Base-by-base conservation (phyloP, 139 green algal species). In the Desmodesmus armatus region DNA sequence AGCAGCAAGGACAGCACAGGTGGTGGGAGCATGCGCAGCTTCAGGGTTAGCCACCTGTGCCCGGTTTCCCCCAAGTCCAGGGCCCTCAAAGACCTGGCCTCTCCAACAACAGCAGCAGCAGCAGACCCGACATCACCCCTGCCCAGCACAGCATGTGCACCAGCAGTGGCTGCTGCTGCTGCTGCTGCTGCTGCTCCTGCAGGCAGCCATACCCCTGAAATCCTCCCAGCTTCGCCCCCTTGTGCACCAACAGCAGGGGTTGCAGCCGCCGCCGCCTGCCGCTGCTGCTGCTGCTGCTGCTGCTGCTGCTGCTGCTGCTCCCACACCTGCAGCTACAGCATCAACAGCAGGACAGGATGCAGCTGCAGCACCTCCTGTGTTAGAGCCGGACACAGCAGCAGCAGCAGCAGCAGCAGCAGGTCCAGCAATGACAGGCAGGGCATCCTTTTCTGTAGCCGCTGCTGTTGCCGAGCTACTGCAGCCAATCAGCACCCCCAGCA, bases 161-260 rank as follows among this genome's bases (percentile, higher is more conserved):
- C 6, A 69, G n/a, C 60, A 69, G 60, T 29, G 35, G 69, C 69
- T 27, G 29, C 31, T 23, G 25, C 69, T 77, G 69, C 37, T 77
- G 69, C 69, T 39, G 37, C 69, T 25, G 69, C 69, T 51, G 31
- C 35, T 73, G 65, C 65, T 75, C 31, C 66, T 33, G 40, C 69
- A 39, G 40, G 21, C 40, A 5, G 37, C 49, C 35, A 17, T 23
- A 49, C 1, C 23, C 35, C 35, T 75, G 69, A 9, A 35, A 6
- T 29, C 9, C 62, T 41, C 9, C 13, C 62, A 41, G 62, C 62
- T 71, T 6, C 62, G 13, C 7, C 62, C 25, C 13, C 7, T 17
- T 11, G 13, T 7, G 62, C 62, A 71, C 13, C 62, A 15, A 37
- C 25, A 35, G 62, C 62, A 71, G 62, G 13, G 17, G 62, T 71